phyloP scores from a whole-genome alignment of 371 early-diverging fungal genomes.

The Saksenaea oblongispora region DNA sequence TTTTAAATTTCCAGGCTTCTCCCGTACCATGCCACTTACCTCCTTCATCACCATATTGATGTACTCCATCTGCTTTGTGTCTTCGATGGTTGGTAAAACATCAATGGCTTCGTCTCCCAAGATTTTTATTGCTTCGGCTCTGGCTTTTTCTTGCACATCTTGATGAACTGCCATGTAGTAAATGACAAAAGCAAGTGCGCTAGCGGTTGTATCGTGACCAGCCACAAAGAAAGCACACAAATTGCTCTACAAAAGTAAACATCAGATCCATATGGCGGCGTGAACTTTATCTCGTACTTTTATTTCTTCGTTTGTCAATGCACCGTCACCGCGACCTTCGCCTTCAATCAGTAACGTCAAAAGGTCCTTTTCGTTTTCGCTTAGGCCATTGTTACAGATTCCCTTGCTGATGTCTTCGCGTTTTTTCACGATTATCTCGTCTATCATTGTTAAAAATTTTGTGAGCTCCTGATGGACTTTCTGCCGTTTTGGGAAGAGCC shows the following conservation, averaged over 20 bases:
- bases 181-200: conserved; percentile 18
- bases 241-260: conserved; percentile 14
- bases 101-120: conserved; percentile 44
- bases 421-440: conserved; percentile 35
- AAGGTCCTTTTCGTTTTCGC: conserved; percentile 41
- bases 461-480: conserved; percentile 26
- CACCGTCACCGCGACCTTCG: conserved; percentile 20
- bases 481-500: conserved; percentile 31
- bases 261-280: neutral
- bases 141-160: conserved; percentile 45
- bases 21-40: neutral
- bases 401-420: conserved; percentile 19
- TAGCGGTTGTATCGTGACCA: conserved; percentile 22
- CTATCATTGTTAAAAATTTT: conserved; percentile 32
- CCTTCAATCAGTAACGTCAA: conserved; percentile 46
- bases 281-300: conserved; percentile 17
- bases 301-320: conserved; percentile 30
- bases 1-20: no score
- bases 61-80: conserved; percentile 45
- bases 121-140: conserved; percentile 42
- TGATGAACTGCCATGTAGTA: conserved; percentile 32
- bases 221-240: conserved; percentile 39
- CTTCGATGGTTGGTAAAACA: conserved; percentile 40
- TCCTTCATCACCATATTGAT: conserved; percentile 42
- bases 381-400: neutral